Conservation (phyloP, 2,329 filamentous ascomycete species). For the Didymosphaeria variabile region DNA sequence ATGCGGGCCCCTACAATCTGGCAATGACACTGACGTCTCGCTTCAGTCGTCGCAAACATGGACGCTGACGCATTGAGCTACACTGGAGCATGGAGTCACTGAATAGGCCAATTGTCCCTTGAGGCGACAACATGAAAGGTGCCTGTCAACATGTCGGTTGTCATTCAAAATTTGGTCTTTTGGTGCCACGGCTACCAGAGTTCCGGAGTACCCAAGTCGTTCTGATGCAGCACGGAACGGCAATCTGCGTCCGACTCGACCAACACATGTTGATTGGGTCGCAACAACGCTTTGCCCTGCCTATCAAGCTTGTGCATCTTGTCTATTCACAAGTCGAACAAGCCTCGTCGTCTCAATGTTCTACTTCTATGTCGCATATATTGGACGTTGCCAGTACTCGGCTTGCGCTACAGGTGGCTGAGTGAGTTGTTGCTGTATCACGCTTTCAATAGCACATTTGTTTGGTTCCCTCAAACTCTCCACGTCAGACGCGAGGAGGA, state of each 20-base stretch:
- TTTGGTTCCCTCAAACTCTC: neutral
- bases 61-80: too few relatives aligned
- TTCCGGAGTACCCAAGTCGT: neutral
- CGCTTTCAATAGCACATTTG: neutral
- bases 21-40: neutral
- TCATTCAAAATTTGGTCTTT: constrained; percentile 9
- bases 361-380: neutral
- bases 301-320: constrained; percentile 2
- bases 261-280: constrained; percentile 2
- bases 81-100: too few relatives aligned
- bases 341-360: constrained; percentile 18
- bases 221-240: constrained; percentile 3
- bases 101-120: neutral
- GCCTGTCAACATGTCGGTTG: constrained; percentile 18
- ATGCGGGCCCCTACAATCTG: neutral
- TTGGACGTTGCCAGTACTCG: neutral
- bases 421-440: constrained; percentile 3
- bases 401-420: constrained; percentile 14
- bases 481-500: neutral
- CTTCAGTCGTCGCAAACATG: too few relatives aligned
- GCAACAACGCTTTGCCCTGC: constrained; percentile 8
- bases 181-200: constrained; percentile 3
- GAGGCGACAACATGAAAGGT: neutral
- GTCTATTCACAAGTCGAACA: neutral
- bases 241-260: neutral